Percentiles rank a stretch among this genome's conserved stretches.
Conservation (phyloP, 345 rosid genomes). For the Aegle marmelos region DNA sequence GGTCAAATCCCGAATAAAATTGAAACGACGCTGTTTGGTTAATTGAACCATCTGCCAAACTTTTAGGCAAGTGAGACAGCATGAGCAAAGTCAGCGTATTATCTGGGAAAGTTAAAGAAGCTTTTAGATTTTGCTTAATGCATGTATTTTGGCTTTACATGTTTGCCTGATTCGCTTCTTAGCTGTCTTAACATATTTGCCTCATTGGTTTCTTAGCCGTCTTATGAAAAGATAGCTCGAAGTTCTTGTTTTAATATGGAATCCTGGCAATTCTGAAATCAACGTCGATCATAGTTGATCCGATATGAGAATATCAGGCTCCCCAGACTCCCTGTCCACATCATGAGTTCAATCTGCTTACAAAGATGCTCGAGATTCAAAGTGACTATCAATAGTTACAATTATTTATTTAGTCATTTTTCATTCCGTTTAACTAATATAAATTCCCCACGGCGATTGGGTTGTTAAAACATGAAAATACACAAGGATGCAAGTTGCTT, state of each 20-base stretch:
- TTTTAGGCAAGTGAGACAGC: background rate
- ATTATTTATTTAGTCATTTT: too few species aligned
- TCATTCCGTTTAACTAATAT: constrained; percentile 5
- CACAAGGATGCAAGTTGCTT: constrained; percentile 13
- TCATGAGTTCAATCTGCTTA: background rate
- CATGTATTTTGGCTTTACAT: background rate
- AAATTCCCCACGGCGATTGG: constrained; percentile 2
- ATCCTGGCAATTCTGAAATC: constrained; percentile 3
- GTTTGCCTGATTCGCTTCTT: background rate
- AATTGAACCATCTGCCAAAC: background rate
- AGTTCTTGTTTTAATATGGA: constrained; percentile 21
- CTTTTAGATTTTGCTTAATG: background rate
- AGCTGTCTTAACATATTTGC: background rate
- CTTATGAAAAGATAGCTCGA: background rate
- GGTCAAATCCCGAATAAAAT: too few species aligned
- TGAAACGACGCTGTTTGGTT: too few species aligned
- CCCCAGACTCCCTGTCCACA: constrained; percentile 2
- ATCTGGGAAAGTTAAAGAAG: background rate
- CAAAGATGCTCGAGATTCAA: background rate
- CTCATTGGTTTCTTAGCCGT: background rate
- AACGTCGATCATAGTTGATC: background rate
- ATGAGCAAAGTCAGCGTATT: background rate
- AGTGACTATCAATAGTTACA: too few species aligned
- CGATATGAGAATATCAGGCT: background rate
- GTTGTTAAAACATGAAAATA: constrained; percentile 17